Evolutionary conservation across 257 asterid genomes (phyloP).

Genomic region (Cynanchum wilfordii): DNA sequence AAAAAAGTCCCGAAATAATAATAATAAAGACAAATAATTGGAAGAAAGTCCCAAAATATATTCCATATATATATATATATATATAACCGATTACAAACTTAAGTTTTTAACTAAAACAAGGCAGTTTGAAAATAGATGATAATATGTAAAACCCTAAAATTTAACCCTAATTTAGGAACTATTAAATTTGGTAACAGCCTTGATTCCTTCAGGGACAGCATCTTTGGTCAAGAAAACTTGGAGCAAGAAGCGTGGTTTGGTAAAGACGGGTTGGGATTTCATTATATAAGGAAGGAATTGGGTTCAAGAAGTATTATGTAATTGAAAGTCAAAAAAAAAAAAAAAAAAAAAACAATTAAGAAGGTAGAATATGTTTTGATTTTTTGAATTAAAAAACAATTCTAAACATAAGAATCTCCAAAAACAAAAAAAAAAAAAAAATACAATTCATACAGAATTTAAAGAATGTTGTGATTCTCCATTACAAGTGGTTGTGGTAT

Average conservation of each 20-base stretch:
- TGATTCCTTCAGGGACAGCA: conserved; percentile 61
- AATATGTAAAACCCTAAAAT: neutral
- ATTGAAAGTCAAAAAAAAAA: too few relatives aligned
- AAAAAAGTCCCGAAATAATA: too few relatives aligned
- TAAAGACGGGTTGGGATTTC: neutral
- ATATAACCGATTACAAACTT: neutral
- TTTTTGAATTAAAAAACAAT: too few relatives aligned
- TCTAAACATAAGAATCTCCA: too few relatives aligned
- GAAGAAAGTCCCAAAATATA: neutral
- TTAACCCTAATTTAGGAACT: conserved; percentile 28
- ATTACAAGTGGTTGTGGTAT: too few relatives aligned
- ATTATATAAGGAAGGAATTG: conserved; percentile 24
- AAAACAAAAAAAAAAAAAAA: too few relatives aligned
- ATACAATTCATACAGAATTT: too few relatives aligned
- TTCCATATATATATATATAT: neutral
- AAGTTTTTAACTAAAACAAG: neutral
- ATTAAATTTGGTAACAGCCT: conserved; percentile 66
- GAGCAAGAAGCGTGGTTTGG: neutral
- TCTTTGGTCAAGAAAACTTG: conserved; percentile 19
- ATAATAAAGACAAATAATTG: neutral
- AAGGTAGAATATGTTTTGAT: too few relatives aligned
- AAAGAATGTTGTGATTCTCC: too few relatives aligned
- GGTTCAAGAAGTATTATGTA: too few relatives aligned
- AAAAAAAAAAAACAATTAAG: too few relatives aligned
- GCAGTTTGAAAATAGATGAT: neutral